Conservation (phyloP, 2,329 filamentous ascomycete genomes). For the Colletotrichum siamense region DNA sequence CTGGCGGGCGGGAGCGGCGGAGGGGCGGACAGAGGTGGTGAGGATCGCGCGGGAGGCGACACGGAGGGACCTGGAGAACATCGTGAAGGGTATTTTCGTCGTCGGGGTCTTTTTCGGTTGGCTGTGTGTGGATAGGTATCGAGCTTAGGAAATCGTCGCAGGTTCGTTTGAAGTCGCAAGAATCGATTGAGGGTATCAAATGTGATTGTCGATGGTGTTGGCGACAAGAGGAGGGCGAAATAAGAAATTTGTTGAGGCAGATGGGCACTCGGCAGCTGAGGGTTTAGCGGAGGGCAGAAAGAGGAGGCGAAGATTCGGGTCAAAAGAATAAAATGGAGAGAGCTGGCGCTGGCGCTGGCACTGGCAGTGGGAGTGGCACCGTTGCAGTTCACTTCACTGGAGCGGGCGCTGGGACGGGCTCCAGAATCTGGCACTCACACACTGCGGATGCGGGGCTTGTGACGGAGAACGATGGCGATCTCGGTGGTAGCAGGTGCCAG, state of each 20-base stretch:
- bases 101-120: background rate
- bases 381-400: background rate
- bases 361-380: background rate
- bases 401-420: background rate
- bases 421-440: background rate
- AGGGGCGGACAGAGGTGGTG: constrained; percentile 43
- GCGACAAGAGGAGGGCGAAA: constrained; percentile 12
- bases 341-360: background rate
- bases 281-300: background rate
- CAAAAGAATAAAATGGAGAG: constrained; percentile 2
- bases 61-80: constrained; percentile 54
- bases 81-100: constrained; percentile 26
- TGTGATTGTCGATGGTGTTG: background rate
- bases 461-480: constrained; percentile 25
- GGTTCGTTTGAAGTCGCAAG: constrained; percentile 3
- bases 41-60: constrained; percentile 48
- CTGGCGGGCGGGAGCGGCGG: constrained; percentile 44
- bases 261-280: background rate
- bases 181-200: background rate
- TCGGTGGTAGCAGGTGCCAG: constrained; percentile 14
- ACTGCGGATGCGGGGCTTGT: constrained; percentile 21
- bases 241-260: background rate
- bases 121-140: background rate
- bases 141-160: background rate
- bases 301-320: constrained; percentile 16